Evolutionary conservation across 305 asterid genomes (phyloP), one percentile per base, ranked within the genome.

Genomic region (Euphrasia arctica): DNA sequence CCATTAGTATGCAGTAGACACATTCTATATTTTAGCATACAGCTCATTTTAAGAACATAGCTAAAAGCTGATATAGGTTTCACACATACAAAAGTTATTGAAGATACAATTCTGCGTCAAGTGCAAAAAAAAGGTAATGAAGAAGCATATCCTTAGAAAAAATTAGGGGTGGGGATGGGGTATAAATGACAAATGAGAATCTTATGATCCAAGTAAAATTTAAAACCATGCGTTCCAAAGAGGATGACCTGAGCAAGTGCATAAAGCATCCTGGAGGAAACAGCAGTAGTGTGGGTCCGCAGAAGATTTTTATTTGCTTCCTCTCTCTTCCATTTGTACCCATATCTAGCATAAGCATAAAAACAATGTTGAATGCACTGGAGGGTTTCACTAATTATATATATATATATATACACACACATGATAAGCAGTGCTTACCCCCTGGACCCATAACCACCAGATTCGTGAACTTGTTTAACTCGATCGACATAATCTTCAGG

Each of bases 261-360:
- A 78, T 88, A 90, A 60, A 93, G 80, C 97, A 90, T 90, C 81
- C 96, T 86, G 41, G 96, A 83, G 63, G 97, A 90, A 71, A 93
- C 99, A 60, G 99, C 99, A 59, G 97, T 93, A 45, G 99, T 93
- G 73, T 90, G 99, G 62, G 99, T 90, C 47, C 99, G 87, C 61
- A 93, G 83, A 75, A 93, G 94, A 82, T 90, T 93, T 75, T 90
- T 93, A 59, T 93, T 71, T 55, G 99, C 96, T 79, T 93, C 97
- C 65, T 88, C 99, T 73, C 97, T 88, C 82, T 88, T 86, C 99
- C 99, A 93, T 0, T 84, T 92, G 79, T 88, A 90, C 12, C 79
- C 85, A 86, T 93, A 90, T 67, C 99, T 93, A 70, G 50, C 70
- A 66, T 54, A 69, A 49, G 63, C n/a, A 60, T 39, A 64, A 39